Base-by-base conservation (phyloP, 2,329 filamentous ascomycete genomes). In the Aspergillus pseudotamarii region DNA sequence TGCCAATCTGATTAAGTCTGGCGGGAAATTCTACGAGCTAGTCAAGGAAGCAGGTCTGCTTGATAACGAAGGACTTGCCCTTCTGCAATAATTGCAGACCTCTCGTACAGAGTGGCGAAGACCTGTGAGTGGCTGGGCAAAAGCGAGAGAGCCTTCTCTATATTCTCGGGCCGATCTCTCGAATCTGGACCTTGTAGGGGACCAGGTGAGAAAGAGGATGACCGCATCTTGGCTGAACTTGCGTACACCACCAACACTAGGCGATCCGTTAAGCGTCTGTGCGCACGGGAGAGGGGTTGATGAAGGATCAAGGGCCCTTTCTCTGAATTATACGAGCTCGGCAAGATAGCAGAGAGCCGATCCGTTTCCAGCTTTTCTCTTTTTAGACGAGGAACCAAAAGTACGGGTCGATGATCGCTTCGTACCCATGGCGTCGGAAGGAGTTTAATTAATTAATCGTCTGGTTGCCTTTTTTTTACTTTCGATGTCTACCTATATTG, bases 1-100 rank as follows among this genome's bases (percentile, higher is more conserved):
- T 2, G 83, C 87, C 45, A 88, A 90, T 66, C 83, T 99, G 62
- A 87, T 97, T 66, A 88, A 88, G 78, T 85, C 85, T 73, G 88
- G 88, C 74, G 92, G 94, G 2, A 79, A 92, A 58, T 99, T 99
- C 78, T 92, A 95, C 79, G 90, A 94, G 62, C 83, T 99, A 55
- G 95, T 97, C 65, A 94, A 90, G 80, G 94, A 99, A 81, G 92
- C 94, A 4, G 94, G 94, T 46, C 82, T 99, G 64, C 79, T 90
- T 61, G 82, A 85, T 51, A 73, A 72, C 58, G 81, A 83, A 51
- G 78, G 75, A n/a, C 59, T 57, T 46, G 69, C 68, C 19, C 36
- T 66, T 58, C 58, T 66, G 59, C 69, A 70, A 38, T 64, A 53
- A 64, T 57, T 57, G 50, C 56, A 38, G 60, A 34, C 21, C 43